Evolutionary conservation across 495 filamentous ascomycete species (phyloP).

Genomic region (Penicillium silybi): DNA sequence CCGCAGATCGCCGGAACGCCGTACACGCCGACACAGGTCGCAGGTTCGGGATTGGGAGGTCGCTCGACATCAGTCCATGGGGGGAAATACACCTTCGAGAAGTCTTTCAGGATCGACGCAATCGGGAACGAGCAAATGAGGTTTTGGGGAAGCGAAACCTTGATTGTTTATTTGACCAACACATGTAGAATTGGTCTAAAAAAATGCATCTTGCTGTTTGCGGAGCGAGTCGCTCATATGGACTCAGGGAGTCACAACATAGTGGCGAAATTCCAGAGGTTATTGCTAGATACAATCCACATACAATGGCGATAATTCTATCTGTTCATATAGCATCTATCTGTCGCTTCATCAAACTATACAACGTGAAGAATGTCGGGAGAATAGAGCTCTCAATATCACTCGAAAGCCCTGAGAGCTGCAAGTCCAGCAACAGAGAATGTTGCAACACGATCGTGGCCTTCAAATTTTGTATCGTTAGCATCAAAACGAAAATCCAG

Average conservation of each 20-base stretch:
- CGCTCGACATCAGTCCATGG: too few relatives aligned
- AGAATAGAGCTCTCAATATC: not conserved
- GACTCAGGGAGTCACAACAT: too few relatives aligned
- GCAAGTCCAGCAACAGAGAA: conserved; percentile 56
- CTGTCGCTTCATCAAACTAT: not conserved
- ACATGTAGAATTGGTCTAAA: too few relatives aligned
- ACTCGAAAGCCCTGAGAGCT: conserved; percentile 61
- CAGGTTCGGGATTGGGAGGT: not conserved
- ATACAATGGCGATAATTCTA: not conserved
- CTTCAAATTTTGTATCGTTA: conserved; percentile 15
- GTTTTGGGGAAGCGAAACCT: too few relatives aligned
- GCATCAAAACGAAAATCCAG: not conserved
- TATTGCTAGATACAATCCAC: too few relatives aligned
- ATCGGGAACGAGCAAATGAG: too few relatives aligned
- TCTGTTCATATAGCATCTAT: not conserved
- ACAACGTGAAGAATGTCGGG: not conserved
- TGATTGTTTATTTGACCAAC: too few relatives aligned
- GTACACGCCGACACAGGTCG: conserved; percentile 8
- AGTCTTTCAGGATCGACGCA: too few relatives aligned
- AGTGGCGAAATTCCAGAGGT: too few relatives aligned
- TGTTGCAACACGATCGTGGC: conserved; percentile 49
- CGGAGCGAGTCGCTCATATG: too few relatives aligned
- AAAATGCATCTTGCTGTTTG: too few relatives aligned
- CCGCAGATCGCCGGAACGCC: conserved; percentile 17
- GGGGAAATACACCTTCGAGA: too few relatives aligned